Base-by-base conservation (phyloP, 805 yeast species). In the Pichia heedii region DNA sequence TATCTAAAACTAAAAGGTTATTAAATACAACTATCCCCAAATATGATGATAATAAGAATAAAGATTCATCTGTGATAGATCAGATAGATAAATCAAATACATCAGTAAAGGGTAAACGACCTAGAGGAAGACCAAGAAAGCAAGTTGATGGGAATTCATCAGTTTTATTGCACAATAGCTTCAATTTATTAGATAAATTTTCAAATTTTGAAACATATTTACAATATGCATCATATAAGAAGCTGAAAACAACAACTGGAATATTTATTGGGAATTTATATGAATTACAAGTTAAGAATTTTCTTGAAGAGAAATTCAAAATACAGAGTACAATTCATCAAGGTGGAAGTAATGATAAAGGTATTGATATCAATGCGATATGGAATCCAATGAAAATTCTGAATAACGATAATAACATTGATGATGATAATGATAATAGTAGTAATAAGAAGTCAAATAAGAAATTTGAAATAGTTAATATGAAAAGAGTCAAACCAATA, bases 271-370 rank as follows among this genome's bases (percentile, higher is more conserved):
- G 84, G 4, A 74, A 79, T 0, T 49, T 77, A 29, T 78, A 77
- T 50, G 84, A 78, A 48, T 56, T 74, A 18, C 54, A 67, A 2
- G 63, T 71, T 22, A 63, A 69, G 48, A 60, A 61, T 5, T 60
- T 66, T 30, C 56, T 78, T 4, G 62, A 65, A 44, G 39, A 58
- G 2, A 50, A 57, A n/a, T 61, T 76, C 22, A 56, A 65, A 18
- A 63, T 74, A 36, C 50, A 53, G 15, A 54, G 64, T 29, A 44
- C 76, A 37, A 47, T 62, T 2, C 69, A 74, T 35, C 68, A 65
- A 33, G 84, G 84, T 1, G 80, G 82, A 1, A 63, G 76, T 2
- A 68, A 69, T 40, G 84, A 78, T 50, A 66, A 70, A 41, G 84
- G 84, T 0, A 61, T 77, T 4, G 84, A 78, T 52, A 54, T 78